Evolutionary conservation across 495 filamentous ascomycete genomes (phyloP), one percentile per base, ranked within the genome.

Genomic region (Lichenothelia convexa): DNA sequence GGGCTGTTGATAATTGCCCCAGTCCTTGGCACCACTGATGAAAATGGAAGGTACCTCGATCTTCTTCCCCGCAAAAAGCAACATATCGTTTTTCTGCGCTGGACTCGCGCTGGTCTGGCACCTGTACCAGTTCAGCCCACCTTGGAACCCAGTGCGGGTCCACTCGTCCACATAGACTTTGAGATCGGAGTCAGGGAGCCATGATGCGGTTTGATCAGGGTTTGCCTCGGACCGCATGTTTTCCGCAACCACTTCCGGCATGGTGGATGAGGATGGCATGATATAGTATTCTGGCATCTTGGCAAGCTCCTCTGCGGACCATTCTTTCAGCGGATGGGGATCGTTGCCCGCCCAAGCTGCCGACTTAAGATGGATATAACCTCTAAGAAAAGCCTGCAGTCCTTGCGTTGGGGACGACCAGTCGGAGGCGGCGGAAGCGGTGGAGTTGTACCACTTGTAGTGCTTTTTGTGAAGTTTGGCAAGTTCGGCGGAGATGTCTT

Each of bases 391-490:
- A 6, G 46, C 47, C 24, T 62, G 56, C 13, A 80, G 56, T 3
- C 70, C 68, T 39, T 67, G 59, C 0, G 49, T 40, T 3, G 67
- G 63, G 12, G 46, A 41, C n/a, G 59, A 57, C 73, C 77, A 79
- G 16, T 80, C 71, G 0, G 26, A n/a, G 20, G 62, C 67, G 1
- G 73, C 73, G 2, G 51, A 35, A 0, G 59, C 36, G 13, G 66
- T 71, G 1, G 70, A 73, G 46, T 79, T 78, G 50, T 79, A 78
- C 67, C 64, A 72, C 47, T 73, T 75, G 56, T 80, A 80, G 42
- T 80, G 71, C 42, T 79, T 79, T 24, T 70, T 50, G 2, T 59
- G 47, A 5, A 70, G 56, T 18, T 53, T 44, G 6, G 65, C 67
- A 6, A 81, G 58, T 15, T 65, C 64, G 24, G 58, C 57, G 33